Evolutionary conservation across 2,329 filamentous ascomycete species (phyloP), one percentile per base, ranked within the genome.

Genomic region (Incumbomyces delicatus): DNA sequence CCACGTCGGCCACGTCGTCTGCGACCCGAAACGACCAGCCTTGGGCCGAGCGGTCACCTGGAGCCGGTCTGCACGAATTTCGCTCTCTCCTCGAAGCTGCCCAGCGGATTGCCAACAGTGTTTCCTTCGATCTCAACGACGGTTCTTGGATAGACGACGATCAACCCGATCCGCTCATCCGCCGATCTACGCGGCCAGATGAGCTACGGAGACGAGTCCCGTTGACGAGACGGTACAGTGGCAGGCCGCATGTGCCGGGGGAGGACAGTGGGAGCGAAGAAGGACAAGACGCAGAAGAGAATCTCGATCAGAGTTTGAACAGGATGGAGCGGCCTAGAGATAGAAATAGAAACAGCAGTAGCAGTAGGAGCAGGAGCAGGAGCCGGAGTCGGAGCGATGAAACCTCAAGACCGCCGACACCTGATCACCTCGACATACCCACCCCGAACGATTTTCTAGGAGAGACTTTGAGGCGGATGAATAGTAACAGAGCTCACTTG

Each of bases 81-180:
- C 31, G 42, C n/a, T 45, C 42, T 22, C 20, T 45, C 10, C 20
- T 45, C 20, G 42, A 38, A 38, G 42, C 42, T 16, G 42, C 42
- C 3, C 33, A 45, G 22, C 32, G 42, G 10, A 45, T 45, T 30
- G 42, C 42, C 18, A 45, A 17, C 18, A 30, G 30, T 11, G 30
- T 27, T 6, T 13, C 34, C 8, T 22, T 38, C 4, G 42, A 34
- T 5, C 18, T 29, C 5, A 34, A 31, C 7, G 20, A 29, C 22
- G 18, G 34, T 2, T 14, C n/a, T 7, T 37, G 42, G 42, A 11
- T 20, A 8, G 34, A 45, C 22, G 42, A 45, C 16, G 22, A 32
- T 10, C 42, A 30, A 22, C 34, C 33, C 2, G 34, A 45, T 13
- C 42, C 42, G 6, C 13, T 14, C 6, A 45, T 37, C 17, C 42